Evolutionary conservation across 23 red algal species (phyloP).

Genomic region (Pyropia yezoensis): DNA sequence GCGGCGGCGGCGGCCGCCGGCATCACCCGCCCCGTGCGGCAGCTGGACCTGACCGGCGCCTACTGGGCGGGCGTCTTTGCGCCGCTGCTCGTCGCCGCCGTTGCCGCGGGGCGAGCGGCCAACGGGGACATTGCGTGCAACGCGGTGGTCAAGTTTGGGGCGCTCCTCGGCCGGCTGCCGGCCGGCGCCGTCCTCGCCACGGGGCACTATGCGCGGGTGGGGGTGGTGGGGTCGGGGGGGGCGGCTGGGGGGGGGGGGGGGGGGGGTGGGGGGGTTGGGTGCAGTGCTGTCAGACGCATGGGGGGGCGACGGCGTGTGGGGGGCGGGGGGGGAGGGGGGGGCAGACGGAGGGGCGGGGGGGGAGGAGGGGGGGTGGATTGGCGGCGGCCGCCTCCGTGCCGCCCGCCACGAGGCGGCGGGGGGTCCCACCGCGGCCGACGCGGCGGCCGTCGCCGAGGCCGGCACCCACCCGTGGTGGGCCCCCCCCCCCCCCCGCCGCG

Average conservation of each 20-base stretch:
- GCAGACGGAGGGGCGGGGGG: not conserved
- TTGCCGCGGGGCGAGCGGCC: constrained; percentile 31
- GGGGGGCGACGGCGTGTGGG: no score
- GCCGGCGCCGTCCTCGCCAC: constrained; percentile 23
- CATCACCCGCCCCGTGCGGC: constrained; percentile 8
- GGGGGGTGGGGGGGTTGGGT: no score
- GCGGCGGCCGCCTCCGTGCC: no score
- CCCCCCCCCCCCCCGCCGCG: not conserved
- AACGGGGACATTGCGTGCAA: constrained; percentile 77
- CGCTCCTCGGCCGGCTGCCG: constrained; percentile 21
- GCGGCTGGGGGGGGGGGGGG: not conserved
- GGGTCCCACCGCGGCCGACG: not conserved
- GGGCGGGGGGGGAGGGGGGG: no score
- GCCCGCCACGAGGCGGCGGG: no score
- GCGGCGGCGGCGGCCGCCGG: constrained; percentile 10
- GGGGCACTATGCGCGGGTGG: constrained; percentile 59
- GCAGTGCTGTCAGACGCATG: no score
- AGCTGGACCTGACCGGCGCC: constrained; percentile 46
- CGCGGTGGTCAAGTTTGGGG: constrained; percentile 68
- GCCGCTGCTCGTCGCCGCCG: constrained; percentile 29
- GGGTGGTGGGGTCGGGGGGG: not conserved
- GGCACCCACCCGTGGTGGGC: not conserved
- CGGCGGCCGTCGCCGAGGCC: not conserved
- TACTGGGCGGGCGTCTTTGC: constrained; percentile 79
- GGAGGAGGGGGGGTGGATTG: not conserved